phyloP scores from a whole-genome alignment of 192 early-diverging fungal species.

The Linnemannia hyalina region DNA sequence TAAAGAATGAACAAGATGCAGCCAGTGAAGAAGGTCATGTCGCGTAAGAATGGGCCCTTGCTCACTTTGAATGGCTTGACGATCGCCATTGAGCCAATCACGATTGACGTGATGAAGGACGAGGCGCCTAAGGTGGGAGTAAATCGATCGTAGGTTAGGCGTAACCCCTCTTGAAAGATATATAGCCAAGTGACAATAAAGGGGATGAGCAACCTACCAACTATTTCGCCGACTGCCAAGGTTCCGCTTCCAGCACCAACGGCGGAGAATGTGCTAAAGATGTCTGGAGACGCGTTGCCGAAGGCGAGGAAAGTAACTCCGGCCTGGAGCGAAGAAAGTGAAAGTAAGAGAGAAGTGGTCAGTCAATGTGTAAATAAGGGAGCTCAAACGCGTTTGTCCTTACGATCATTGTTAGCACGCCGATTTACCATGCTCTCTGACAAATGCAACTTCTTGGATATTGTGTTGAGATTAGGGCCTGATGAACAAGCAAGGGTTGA shows the following conservation, averaged over 20 bases:
- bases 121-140: conserved; percentile 79
- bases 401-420: not conserved
- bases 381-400: not conserved
- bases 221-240: conserved; percentile 90
- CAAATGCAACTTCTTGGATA: conserved; percentile 78
- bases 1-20: conserved; percentile 66
- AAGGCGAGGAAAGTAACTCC: conserved; percentile 86
- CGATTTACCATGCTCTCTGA: conserved; percentile 81
- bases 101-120: conserved; percentile 85
- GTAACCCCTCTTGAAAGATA: no score
- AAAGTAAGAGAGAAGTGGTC: not conserved
- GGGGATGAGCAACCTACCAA: conserved; percentile 68
- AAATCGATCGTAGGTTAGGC: conserved; percentile 22
- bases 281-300: conserved; percentile 93
- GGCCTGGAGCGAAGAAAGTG: conserved; percentile 3
- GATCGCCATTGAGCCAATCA: conserved; percentile 86
- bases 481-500: not conserved
- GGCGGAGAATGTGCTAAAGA: conserved; percentile 91
- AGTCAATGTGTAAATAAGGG: not conserved
- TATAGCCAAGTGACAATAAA: not conserved
- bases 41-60: conserved; percentile 78
- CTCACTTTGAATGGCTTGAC: conserved; percentile 81
- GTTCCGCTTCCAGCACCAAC: conserved; percentile 76
- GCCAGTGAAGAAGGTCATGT: conserved; percentile 80
- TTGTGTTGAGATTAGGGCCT: conserved; percentile 84